These are phyloP conservation scores for Solanum phureja DNA, from an alignment of 257 asterid species.

Conservation along the genomic window DNA sequence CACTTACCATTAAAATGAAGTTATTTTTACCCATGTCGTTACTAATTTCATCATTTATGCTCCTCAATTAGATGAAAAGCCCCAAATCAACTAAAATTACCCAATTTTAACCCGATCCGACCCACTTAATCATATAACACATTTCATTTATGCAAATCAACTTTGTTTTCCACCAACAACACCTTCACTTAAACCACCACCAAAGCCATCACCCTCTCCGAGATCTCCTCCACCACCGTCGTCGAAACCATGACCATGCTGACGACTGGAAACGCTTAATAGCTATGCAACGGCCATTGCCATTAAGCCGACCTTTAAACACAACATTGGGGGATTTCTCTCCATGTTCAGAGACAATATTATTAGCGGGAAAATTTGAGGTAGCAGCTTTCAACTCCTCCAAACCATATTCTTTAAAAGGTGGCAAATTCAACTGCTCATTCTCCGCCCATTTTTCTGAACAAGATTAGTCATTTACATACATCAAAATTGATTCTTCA, in stretches of 20 bases:
- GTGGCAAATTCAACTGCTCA: slow-evolving; percentile 16
- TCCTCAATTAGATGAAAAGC: too few relatives aligned
- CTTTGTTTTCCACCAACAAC: too few relatives aligned
- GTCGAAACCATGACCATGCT: slow-evolving; percentile 20
- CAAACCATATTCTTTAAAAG: slow-evolving; percentile 28
- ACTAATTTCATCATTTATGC: too few relatives aligned
- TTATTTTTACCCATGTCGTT: too few relatives aligned
- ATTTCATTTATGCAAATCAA: too few relatives aligned
- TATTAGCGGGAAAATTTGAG: slow-evolving; percentile 27
- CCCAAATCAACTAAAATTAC: too few relatives aligned
- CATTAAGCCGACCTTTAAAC: slow-evolving; percentile 27
- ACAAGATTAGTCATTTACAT: not conserved
- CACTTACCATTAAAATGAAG: too few relatives aligned
- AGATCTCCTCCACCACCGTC: too few relatives aligned
- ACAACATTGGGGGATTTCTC: slow-evolving; percentile 38
- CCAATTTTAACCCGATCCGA: too few relatives aligned
- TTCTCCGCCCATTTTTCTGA: slow-evolving; percentile 16
- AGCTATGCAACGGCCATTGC: slow-evolving; percentile 29
- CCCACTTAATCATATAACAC: too few relatives aligned
- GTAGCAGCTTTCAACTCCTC: slow-evolving; percentile 33
- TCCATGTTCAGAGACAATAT: slow-evolving; percentile 43
- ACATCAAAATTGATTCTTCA: not conserved
- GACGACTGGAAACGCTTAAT: slow-evolving; percentile 35
- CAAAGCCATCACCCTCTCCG: too few relatives aligned
- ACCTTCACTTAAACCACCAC: too few relatives aligned